Evolutionary conservation across 805 yeast species (phyloP).

Genomic region (Yarrowia keelungensis): DNA sequence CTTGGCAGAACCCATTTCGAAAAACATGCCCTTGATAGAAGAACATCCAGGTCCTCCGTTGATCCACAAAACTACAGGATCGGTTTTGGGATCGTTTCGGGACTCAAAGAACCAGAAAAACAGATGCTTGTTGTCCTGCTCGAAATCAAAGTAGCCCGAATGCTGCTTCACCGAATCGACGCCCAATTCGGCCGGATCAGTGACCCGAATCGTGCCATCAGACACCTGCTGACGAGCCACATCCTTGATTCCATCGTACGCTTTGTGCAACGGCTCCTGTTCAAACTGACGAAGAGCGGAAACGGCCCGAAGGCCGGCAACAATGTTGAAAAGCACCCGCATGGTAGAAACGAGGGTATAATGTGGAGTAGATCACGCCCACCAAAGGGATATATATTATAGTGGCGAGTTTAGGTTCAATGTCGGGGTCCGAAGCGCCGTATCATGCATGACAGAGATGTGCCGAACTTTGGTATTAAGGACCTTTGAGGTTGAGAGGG

Average conservation of each 20-base stretch:
- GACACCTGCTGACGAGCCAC: constrained; percentile 40
- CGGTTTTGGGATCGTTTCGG: constrained; percentile 82
- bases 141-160: constrained; percentile 74
- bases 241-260: constrained; percentile 28
- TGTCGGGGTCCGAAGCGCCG: constrained; percentile 37
- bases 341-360: neutral
- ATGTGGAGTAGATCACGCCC: neutral
- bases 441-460: constrained; percentile 20
- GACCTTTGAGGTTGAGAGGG: constrained; percentile 4
- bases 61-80: constrained; percentile 89
- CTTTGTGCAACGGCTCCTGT: constrained; percentile 10
- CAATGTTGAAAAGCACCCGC: constrained; percentile 15
- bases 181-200: constrained; percentile 69
- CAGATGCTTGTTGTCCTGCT: constrained; percentile 81
- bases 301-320: constrained; percentile 17
- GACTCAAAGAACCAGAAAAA: constrained; percentile 95
- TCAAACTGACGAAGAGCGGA: constrained; percentile 26
- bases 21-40: constrained; percentile 85
- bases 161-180: constrained; percentile 74
- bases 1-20: constrained; percentile 89
- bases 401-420: constrained; percentile 19
- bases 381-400: constrained; percentile 1
- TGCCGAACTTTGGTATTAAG: neutral
- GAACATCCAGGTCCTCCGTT: constrained; percentile 98
- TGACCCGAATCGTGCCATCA: constrained; percentile 62